These are phyloP conservation scores for Ceriops zippeliana DNA, from an alignment of 345 rosid species.

Conservation along the genomic window DNA sequence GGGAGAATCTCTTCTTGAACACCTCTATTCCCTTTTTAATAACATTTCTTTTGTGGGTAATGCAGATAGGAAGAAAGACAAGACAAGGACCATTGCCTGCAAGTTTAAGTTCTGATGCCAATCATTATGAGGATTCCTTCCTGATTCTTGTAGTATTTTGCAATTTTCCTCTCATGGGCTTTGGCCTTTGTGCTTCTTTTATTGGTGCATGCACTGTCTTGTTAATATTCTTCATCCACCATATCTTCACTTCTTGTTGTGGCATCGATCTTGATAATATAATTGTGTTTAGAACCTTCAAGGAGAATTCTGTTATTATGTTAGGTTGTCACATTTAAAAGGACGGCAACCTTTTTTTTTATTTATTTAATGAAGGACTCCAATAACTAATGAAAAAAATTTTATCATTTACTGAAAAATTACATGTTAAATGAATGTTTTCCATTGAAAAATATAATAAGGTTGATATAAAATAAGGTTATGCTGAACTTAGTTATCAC, in stretches of 20 bases:
- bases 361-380: no score
- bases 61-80: conserved; percentile 18
- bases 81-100: conserved; percentile 18
- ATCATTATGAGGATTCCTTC: conserved; percentile 28
- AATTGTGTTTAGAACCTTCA: not conserved
- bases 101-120: conserved; percentile 23
- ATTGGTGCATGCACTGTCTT: conserved; percentile 1
- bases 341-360: no score
- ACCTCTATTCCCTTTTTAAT: conserved; percentile 25
- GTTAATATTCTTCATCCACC: conserved; percentile 33
- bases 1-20: conserved; percentile 38
- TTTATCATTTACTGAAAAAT: no score
- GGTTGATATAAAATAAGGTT: no score
- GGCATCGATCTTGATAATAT: not conserved
- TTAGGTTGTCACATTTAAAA: no score
- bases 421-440: no score
- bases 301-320: no score
- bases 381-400: no score
- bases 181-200: conserved; percentile 23
- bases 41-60: conserved; percentile 13
- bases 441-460: no score
- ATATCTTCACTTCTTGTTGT: not conserved
- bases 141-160: conserved; percentile 3
- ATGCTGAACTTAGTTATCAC: no score
- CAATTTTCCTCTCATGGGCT: conserved; percentile 13